Percentiles rank a stretch among this genome's conserved stretches.
These are phyloP conservation scores for Chlorophyllum brunneum DNA, from an alignment of 768 basidiomycete species.

Conservation along the genomic window DNA sequence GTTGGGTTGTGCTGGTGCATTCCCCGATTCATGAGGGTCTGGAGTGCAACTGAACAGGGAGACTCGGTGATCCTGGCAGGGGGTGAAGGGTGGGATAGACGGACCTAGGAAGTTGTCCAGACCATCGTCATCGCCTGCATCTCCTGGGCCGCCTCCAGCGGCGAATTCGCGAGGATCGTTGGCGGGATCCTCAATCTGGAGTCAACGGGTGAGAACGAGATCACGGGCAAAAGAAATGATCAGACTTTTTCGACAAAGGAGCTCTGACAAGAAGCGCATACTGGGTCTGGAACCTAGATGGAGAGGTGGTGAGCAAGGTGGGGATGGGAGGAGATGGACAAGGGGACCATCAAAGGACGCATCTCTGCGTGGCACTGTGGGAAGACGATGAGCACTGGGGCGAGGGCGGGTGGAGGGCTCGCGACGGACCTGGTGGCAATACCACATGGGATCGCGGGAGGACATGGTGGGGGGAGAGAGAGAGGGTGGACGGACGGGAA, in stretches of 20 bases:
- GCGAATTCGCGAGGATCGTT: conserved; percentile 77
- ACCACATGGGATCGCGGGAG: conserved; percentile 72
- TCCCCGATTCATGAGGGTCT: conserved; percentile 33
- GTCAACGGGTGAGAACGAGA: conserved; percentile 6
- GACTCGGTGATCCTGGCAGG: background rate
- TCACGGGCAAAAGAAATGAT: background rate
- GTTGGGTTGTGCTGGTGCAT: conserved; percentile 15
- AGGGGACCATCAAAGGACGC: conserved; percentile 76
- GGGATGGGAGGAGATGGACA: background rate
- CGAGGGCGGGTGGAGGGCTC: background rate
- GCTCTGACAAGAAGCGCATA: conserved; percentile 78
- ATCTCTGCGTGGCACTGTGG: conserved; percentile 82
- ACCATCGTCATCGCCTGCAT: conserved; percentile 21
- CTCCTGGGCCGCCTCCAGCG: conserved; percentile 23
- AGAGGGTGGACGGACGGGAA: conserved; percentile 5
- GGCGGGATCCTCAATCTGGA: conserved; percentile 66
- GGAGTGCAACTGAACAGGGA: conserved; percentile 27
- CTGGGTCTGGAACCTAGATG: conserved; percentile 79
- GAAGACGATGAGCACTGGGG: conserved; percentile 12
- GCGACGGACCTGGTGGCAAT: conserved; percentile 61
- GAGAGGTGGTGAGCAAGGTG: conserved; percentile 2
- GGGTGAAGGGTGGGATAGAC: conserved; percentile 16
- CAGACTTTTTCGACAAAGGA: conserved; percentile 79
- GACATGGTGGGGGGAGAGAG: conserved; percentile 45
- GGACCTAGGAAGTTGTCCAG: conserved; percentile 49